These are phyloP conservation scores for Cubamyces lactineus DNA, from an alignment of 768 basidiomycete genomes.

Conservation along the genomic window DNA sequence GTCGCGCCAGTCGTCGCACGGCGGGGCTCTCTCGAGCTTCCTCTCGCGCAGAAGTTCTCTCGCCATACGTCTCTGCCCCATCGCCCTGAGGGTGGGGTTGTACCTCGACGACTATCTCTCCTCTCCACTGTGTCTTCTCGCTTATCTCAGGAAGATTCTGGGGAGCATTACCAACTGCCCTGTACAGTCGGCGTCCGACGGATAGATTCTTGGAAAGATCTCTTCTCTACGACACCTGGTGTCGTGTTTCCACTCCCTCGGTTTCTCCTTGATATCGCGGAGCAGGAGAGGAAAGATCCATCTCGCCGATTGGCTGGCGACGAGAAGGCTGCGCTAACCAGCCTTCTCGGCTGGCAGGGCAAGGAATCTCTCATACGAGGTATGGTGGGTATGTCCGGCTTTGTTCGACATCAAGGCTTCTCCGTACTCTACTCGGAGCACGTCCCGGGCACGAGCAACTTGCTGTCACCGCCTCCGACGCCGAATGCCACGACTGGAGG, in stretches of 20 bases:
- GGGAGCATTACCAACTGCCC: conserved; percentile 16
- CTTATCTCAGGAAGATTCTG: conserved; percentile 9
- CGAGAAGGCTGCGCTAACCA: conserved; percentile 55
- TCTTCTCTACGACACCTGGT: conserved; percentile 59
- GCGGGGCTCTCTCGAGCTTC: conserved; percentile 47
- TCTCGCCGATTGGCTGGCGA: conserved; percentile 52
- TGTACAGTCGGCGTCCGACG: conserved; percentile 46
- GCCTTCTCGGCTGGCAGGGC: conserved; percentile 64
- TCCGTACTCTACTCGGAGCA: conserved; percentile 54
- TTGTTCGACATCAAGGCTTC: conserved; percentile 60
- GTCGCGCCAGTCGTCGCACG: conserved; percentile 33
- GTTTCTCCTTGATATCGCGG: conserved; percentile 53
- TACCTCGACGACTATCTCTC: conserved; percentile 25
- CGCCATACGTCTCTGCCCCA: conserved; percentile 22
- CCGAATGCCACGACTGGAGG: conserved; percentile 21
- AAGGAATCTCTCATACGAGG: conserved; percentile 42
- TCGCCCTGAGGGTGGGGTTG: conserved; percentile 35
- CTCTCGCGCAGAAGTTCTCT: conserved; percentile 21
- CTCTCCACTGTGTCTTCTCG: conserved; percentile 18
- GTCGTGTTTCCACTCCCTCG: conserved; percentile 51
- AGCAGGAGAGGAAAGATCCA: conserved; percentile 48
- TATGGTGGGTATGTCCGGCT: conserved; percentile 55
- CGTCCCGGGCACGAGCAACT: conserved; percentile 23
- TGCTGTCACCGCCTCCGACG: conserved; percentile 23
- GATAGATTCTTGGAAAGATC: conserved; percentile 42